phyloP scores from a whole-genome alignment of 495 filamentous ascomycete genomes.

The Letharia lupina region DNA sequence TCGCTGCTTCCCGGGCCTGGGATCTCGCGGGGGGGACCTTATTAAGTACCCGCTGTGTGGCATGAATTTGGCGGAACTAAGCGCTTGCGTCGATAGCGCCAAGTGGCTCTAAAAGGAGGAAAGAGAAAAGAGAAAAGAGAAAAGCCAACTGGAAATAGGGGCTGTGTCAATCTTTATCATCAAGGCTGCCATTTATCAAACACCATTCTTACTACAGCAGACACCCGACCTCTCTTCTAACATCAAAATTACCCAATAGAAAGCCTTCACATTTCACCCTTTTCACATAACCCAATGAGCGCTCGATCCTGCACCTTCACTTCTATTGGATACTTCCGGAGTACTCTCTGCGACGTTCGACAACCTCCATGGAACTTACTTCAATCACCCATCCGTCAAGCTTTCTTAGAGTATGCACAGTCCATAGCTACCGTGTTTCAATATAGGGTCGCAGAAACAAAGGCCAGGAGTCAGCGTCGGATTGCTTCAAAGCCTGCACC shows the following conservation, averaged over 20 bases:
- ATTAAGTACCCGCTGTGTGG: slow-evolving; percentile 6
- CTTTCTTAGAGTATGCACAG: background rate
- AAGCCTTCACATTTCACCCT: background rate
- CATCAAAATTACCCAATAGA: background rate
- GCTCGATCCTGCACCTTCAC: background rate
- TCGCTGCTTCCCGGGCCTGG: slow-evolving; percentile 3
- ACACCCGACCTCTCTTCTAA: too few species aligned
- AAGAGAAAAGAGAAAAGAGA: too few species aligned
- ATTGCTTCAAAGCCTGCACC: background rate
- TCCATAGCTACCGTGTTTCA: background rate
- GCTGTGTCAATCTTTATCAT: background rate
- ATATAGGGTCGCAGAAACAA: background rate
- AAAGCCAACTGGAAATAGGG: background rate
- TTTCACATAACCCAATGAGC: background rate
- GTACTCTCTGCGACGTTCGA: background rate
- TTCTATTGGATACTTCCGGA: background rate
- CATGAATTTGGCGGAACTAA: background rate
- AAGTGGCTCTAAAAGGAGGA: background rate
- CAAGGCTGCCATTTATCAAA: slow-evolving; percentile 1
- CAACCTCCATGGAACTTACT: background rate
- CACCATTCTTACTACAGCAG: background rate
- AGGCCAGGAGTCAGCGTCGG: background rate
- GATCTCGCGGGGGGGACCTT: slow-evolving; percentile 1
- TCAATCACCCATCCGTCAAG: background rate
- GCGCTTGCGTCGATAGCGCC: slow-evolving; percentile 3